Base-by-base conservation (phyloP, 345 rosid genomes). In the Citrus sp. region DNA sequence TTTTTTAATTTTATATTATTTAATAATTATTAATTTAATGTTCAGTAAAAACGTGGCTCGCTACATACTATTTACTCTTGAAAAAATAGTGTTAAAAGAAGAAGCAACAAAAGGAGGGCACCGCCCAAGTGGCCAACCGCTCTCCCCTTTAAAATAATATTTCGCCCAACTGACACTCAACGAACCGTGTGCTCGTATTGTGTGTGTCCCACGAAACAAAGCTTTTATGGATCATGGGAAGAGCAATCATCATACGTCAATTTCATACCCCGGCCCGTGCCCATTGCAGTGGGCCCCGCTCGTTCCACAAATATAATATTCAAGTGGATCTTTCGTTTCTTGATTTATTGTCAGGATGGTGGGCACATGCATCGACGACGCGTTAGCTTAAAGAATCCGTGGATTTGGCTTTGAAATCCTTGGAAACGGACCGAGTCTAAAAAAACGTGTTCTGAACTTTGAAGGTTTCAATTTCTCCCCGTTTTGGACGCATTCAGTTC, bases 381-480 rank as follows among this genome's bases (percentile, higher is more conserved):
- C 51, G 51, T 46, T 46, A 3, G 0, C 51, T 3, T 13, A 13
- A 12, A 46, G 3, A 46, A 3, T 46, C 51, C 5, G 51, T 1
- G 22, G 58, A 54, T 16, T 18, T 16, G 58, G 22, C 58, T 18
- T 54, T 54, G 58, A 18, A 54, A 18, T 54, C 58, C 58, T 54
- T 18, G 7, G 7, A 54, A 13, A 46, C 14, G 18, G 18, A 3
- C 4, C 2, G 58, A 18, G 22, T 18, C 56, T 5, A 51, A 4
- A 14, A 14, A 51, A 0, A 0, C 5, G 7, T 0, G 0, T 18
- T 0, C 0, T 5, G 58, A 18, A 54, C 58, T 7, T 59, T 8
- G 4, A 59, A 59, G 62, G 24, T n/a, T n/a, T 24, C 62, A 3
- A 3, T 59, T 59, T 22, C 62, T 59, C 62, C 9, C 28, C 0